Evolutionary conservation across 345 rosid species (phyloP), one percentile per base, ranked within the genome.

Genomic region (Salix caprea): DNA sequence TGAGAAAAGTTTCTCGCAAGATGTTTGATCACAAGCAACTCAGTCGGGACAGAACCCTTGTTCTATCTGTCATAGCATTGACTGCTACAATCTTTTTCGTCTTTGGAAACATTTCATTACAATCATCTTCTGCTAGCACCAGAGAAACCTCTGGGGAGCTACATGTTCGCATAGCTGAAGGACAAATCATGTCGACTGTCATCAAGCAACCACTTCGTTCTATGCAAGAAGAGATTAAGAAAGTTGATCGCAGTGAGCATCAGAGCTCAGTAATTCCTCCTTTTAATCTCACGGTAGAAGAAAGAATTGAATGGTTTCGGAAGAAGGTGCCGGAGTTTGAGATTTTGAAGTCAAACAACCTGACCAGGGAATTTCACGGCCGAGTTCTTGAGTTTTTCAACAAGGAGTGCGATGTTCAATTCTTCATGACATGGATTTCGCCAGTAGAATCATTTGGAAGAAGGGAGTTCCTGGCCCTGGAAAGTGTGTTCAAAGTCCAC

Each of bases 391-490:
- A 83, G 23, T 91, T 92, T 80, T 87, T 92, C 52, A 50, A 79
- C 76, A 67, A 81, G 1, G 61, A 72, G 4, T 92, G 97, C n/a
- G 88, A 84, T 26, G 81, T 87, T 65, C 86, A 78, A 74, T 87
- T 91, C 80, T 94, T 87, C 86, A 90, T 91, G 98, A 91, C 92
- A 56, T 94, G 97, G 98, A 87, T 94, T 76, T 89, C 97, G 13
- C 85, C 88, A 10, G 92, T 81, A 2, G 77, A 64, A 4, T 77
- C 69, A 6, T 92, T 90, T 16, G 87, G 89, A 11, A 82, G 80
- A 9, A 86, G 94, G 61, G 95, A 94, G 56, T 15, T 86, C 69
- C 21, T 90, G n/a, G 86, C 87, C 0, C 44, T 89, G 40, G 97
- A 88, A 71, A 90, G 89, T 34, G 84, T 94, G 30, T 91, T 94